Evolutionary conservation across 345 rosid genomes (phyloP).

Genomic region (Citropsis articulata): DNA sequence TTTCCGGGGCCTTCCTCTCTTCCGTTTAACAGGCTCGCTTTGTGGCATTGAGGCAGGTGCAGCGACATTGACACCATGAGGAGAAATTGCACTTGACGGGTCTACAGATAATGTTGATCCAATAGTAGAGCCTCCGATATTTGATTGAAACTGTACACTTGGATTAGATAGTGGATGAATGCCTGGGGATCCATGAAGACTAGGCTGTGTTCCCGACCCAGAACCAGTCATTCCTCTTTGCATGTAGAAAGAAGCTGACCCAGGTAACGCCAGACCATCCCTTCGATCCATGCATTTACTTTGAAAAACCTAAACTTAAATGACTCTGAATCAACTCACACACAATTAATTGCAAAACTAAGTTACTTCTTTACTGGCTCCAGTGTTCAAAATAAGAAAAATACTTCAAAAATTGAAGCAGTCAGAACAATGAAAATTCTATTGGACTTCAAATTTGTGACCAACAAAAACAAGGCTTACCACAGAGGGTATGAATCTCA

Average conservation of each 20-base stretch:
- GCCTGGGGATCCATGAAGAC: conserved; percentile 62
- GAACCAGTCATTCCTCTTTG: conserved; percentile 72
- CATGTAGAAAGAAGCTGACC: conserved; percentile 75
- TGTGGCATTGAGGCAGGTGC: conserved; percentile 39
- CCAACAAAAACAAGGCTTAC: not conserved
- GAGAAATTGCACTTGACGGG: conserved; percentile 46
- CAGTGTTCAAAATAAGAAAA: conserved; percentile 8
- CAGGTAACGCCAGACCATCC: conserved; percentile 73
- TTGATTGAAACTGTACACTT: conserved; percentile 59
- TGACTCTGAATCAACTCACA: conserved; percentile 24
- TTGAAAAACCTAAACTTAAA: conserved; percentile 24
- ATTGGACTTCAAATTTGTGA: conserved; percentile 5
- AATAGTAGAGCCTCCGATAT: conserved; percentile 43
- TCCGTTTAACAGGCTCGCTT: conserved; percentile 60
- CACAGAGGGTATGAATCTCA: not conserved
- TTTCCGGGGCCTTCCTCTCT: conserved; percentile 90
- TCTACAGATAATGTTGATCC: conserved; percentile 54
- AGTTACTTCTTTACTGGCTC: not conserved
- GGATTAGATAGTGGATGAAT: conserved; percentile 47
- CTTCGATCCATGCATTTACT: conserved; percentile 97
- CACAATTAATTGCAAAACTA: conserved; percentile 18
- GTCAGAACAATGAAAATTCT: conserved; percentile 17
- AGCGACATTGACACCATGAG: conserved; percentile 56
- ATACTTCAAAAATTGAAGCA: conserved; percentile 24
- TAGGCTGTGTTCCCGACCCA: conserved; percentile 55